Base-by-base conservation (phyloP, 148 eudicot species). In the Oxyria digyna region DNA sequence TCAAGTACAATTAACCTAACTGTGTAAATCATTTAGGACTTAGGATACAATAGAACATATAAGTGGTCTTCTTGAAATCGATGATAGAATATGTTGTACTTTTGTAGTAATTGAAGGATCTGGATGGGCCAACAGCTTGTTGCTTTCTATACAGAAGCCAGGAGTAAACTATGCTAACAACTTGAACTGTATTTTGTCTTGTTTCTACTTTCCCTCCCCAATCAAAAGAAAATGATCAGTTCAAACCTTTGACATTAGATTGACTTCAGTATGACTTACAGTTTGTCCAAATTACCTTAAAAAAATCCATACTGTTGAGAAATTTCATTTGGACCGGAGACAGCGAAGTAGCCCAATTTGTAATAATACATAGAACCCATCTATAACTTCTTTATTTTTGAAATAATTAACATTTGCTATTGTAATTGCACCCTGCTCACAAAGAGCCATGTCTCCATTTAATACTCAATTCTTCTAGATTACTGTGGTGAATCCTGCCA, bases 401-500 rank as follows among this genome's bases (percentile, higher is more conserved):
- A n/a, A n/a, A n/a, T n/a, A n/a, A n/a, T n/a, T n/a, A n/a, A n/a
- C n/a, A n/a, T n/a, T n/a, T n/a, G n/a, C n/a, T 45, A 20, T 45
- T 45, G 20, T 45, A 17, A 4, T 45, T 35, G 38, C 38, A 35
- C 38, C 29, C 59, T n/a, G 1, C 59, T 14, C 1, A 21, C 59
- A 7, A 55, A 27, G 13, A 26, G 21, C 50, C 24, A 26, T 27
- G 12, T 32, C 10, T n/a, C 40, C 31, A 46, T 1, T 26, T 69
- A 46, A 38, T 76, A 59, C 18, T 14, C 45, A 40, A 12, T 70
- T 32, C 52, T 67, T 62, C 2, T 69, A 93, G 98, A 91, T 93
- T 54, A 86, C 85, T 74, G 95, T 86, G 75, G 97, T 93, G 57
- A 85, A 90, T 79, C 98, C 98, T 72, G 96, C 98, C 71, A 83